Conservation (phyloP, 179 eudicot genomes). For the Patellifolia procumbens region DNA sequence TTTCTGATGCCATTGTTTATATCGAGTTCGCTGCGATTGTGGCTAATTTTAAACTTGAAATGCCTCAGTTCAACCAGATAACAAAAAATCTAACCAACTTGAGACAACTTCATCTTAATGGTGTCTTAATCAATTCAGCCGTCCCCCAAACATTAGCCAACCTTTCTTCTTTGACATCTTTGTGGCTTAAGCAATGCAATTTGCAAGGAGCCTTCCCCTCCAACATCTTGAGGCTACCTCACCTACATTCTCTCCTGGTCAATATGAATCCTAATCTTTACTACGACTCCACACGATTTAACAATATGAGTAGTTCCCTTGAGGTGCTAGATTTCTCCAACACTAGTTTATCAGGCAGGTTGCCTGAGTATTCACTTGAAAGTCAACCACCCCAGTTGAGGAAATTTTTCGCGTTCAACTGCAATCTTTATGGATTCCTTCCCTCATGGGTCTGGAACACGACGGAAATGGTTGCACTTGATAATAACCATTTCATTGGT, state of each 20-base stretch:
- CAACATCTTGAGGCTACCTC: background rate
- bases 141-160: constrained; percentile 2
- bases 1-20: background rate
- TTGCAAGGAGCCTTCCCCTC: constrained; percentile 5
- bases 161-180: constrained; percentile 11
- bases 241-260: background rate
- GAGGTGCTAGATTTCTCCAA: background rate
- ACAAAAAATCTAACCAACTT: background rate
- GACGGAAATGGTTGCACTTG: background rate
- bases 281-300: background rate
- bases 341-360: constrained; percentile 1
- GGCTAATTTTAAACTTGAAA: background rate
- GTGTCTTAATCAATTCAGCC: background rate
- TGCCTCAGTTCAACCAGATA: background rate
- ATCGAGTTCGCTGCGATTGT: background rate
- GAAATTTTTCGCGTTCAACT: background rate
- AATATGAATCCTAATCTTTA: background rate
- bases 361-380: background rate
- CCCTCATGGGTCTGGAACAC: constrained; percentile 20
- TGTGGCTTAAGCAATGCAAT: background rate
- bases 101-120: background rate
- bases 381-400: background rate
- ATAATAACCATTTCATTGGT: constrained; percentile 1
- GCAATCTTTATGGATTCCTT: constrained; percentile 4
- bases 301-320: background rate